Base-by-base conservation (phyloP, 345 rosid genomes). In the Ceriops tagal region DNA sequence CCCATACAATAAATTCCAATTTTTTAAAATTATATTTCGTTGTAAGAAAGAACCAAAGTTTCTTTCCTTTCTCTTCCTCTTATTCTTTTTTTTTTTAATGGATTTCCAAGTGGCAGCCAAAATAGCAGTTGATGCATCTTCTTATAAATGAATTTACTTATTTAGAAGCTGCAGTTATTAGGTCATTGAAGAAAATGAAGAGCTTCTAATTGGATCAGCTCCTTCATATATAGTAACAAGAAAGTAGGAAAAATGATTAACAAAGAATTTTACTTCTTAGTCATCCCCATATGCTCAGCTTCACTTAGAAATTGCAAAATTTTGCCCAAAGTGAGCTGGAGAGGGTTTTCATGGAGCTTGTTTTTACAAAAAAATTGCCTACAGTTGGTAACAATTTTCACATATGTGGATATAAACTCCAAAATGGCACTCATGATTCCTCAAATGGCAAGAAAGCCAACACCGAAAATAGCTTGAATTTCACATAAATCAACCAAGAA, bases 181-280 rank as follows among this genome's bases (percentile, higher is more conserved):
- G 53, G 27, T 37, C 55, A 6, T 32, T 64, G 18, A 20, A 16
- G 30, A 27, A 10, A 34, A n/a, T 20, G 8, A 15, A 55, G 22
- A 49, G 22, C 52, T 32, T 59, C 28, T 11, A 34, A 71, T 56
- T 26, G 27, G 64, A 57, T 71, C 69, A 71, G 58, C 20, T 43
- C 21, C 63, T 37, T 22, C 6, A 37, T 20, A 10, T 20, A 35
- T 13, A 53, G 34, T 16, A 35, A 21, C 21, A 66, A 31, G 19
- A 13, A 3, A 55, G 11, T 43, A 52, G 31, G 31, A 53, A 6
- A 52, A 28, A 21, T 11, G 20, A 19, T 28, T 16, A n/a, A 19
- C 20, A 55, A 22, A 49, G 3, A 66, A 5, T 34, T 22, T 16
- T 18, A 31, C 28, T 47, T 47, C 16, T 8, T 6, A 65, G n/a